A percentile compares a stretch with the other conserved stretches of the same genome.
phyloP scores from a whole-genome alignment of 108 stramenopile species.

The Cylindrotheca closterium region DNA sequence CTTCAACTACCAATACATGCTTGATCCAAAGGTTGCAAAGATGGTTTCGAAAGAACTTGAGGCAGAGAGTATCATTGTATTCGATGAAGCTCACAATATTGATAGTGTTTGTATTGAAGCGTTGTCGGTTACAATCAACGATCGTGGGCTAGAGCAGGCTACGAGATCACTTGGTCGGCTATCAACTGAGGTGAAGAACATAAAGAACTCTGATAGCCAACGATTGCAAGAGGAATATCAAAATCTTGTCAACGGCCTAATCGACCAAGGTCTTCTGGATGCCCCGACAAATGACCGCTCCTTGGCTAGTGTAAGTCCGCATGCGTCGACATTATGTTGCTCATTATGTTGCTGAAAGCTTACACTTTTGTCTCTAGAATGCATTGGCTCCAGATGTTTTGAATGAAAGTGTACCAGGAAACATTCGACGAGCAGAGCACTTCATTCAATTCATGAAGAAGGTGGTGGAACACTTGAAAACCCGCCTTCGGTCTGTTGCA shows the following conservation, averaged over 20 bases:
- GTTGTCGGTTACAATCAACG: constrained; percentile 91
- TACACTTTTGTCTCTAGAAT: constrained; percentile 37
- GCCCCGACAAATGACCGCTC: constrained; percentile 65
- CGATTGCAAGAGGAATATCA: constrained; percentile 93
- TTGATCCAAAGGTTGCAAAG: constrained; percentile 97
- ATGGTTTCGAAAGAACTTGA: constrained; percentile 95
- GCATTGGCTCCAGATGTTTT: constrained; percentile 86
- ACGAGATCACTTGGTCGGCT: constrained; percentile 84
- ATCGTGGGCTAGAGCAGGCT: constrained; percentile 89
- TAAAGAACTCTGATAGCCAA: constrained; percentile 86
- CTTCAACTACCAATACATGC: constrained; percentile 99
- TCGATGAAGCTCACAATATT: constrained; percentile 99
- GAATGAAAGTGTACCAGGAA: constrained; percentile 97
- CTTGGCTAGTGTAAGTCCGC: constrained; percentile 58
- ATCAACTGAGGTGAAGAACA: constrained; percentile 73
- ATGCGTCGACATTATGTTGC: too few species aligned
- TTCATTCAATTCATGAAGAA: constrained; percentile 96
- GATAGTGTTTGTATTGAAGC: constrained; percentile 99
- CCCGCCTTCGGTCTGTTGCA: constrained; percentile 66
- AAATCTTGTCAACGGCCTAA: constrained; percentile 78
- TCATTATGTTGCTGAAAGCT: not conserved
- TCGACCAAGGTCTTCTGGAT: constrained; percentile 83
- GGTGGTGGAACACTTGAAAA: constrained; percentile 90
- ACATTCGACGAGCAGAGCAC: constrained; percentile 97
- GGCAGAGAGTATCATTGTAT: constrained; percentile 95